Evolutionary conservation across 23 red algal genomes (phyloP), one percentile per base, ranked within the genome.

Genomic region (Cyanidiococcus yangmingshanensis): DNA sequence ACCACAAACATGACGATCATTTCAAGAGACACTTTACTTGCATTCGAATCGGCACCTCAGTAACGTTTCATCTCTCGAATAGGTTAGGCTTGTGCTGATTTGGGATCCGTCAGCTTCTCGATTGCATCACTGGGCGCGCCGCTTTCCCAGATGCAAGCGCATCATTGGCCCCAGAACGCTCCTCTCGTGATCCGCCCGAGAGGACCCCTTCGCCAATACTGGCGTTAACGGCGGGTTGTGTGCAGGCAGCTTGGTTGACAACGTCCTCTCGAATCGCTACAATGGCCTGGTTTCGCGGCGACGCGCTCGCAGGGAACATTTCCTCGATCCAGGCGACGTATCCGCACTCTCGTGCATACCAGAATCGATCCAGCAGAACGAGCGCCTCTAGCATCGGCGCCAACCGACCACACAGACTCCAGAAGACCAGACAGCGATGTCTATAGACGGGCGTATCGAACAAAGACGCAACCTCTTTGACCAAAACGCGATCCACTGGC

Each of bases 361-460:
- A 7, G 27, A 71, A 2, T 12, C 63, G 63, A 35, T 71, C 63
- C 7, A 71, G 63, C 27, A 71, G 63, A 7, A 71, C 63, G 7
- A 71, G 63, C 27, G 63, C 63, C 27, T 71, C 63, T 12, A 71
- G 21, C 63, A 71, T 12, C 16, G 63, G 63, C 63, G 63, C 63
- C 63, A 71, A 25, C 63, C 32, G 7, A 12, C 21, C 32, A 35
- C n/a, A 71, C 63, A 71, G 27, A 29, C 16, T 35, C 63, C 63
- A 71, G 7, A 71, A 35, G 16, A 71, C 63, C 16, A 35, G 7
- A 25, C 21, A 25, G 3, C 63, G 63, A 71, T 35, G 63, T 71
- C 63, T 12, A 71, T 35, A 7, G 3, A 32, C 12, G 16, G 63
- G 45, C 45, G 45, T 54, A 54, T 54, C 45, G 45, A 15, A 54